Base-by-base conservation (phyloP, 345 rosid genomes). In the Citrus maxima region DNA sequence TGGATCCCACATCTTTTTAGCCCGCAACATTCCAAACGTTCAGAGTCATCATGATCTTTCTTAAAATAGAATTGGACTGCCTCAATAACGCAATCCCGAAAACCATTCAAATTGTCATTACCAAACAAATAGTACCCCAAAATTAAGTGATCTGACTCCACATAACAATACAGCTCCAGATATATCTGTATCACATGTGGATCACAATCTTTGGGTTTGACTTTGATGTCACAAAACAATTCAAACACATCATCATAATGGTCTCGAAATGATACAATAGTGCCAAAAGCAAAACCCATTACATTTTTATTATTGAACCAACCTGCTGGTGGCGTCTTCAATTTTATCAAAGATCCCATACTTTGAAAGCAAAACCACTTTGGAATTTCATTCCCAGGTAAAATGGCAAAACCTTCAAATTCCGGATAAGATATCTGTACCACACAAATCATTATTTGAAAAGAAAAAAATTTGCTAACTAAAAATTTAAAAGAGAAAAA, bases 201-300 rank as follows among this genome's bases (percentile, higher is more conserved):
- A 30, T 63, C 22, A 63, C 67, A 30, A 63, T 12, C 18, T 25
- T 63, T 10, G 30, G 18, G 16, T 63, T 63, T 63, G 19, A 63
- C 28, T 25, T 27, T 27, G 34, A 27, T 25, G 16, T 63, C 37
- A 28, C 35, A 63, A 32, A 13, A 22, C 8, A 12, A 63, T 30
- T 1, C 6, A 25, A 16, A 28, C 18, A 1, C 7, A 3, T 37
- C 9, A 9, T 67, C 54, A 40, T 27, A 56, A 2, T 12, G n/a
- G 67, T 3, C 67, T 16, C 7, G 2, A 73, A 25, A 6, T 22
- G 25, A 14, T 22, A 59, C 42, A 27, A 30, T 35, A n/a, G 24
- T 14, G 34, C 80, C 61, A 13, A 78, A 12, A 32, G 80, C 75
- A 70, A 70, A 38, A 22, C 80, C 65, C 2, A 61, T 16, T 13